Evolutionary conservation across 2,329 filamentous ascomycete species (phyloP), one percentile per base, ranked within the genome.

Genomic region (Zasmidium citrigriseum): DNA sequence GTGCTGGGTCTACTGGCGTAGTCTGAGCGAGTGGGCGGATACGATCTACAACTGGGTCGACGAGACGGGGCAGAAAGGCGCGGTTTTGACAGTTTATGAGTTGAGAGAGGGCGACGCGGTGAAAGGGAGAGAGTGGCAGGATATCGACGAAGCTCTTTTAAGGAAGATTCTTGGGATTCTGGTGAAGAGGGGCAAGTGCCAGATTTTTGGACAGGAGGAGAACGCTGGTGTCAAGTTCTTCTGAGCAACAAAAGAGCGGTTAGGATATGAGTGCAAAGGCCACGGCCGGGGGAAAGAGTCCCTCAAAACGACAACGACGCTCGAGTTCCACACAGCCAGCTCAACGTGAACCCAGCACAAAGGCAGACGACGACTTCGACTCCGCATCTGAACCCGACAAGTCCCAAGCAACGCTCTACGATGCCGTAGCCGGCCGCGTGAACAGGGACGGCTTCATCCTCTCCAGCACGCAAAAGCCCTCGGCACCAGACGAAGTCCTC

Each of bases 171-270:
- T 99, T 50, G 84, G 85, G 60, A 81, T 95, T 51, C 82, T 97
- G 50, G 93, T 96, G 34, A 96, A 96, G 81, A 85, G 89, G 62
- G 92, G 92, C 66, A 96, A 90, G 77, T 93, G 93, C 14, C 93
- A 98, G 75, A 86, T 98, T 23, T 98, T 99, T 77, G 93, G 93
- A 29, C 85, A 86, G 54, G 92, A 93, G 69, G 91, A 93, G 72
- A 89, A 90, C 60, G 86, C 90, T 70, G 95, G 95, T 69, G 91
- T 98, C 64, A 99, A 99, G 79, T 98, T 99, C 79, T 98, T 98
- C 73, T 97, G 79, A 87, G 38, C 27, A 44, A 23, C n/a, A n/a
- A n/a, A n/a, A 50, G 53, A 23, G 44, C 21, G n/a, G 18, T n/a
- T 9, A 16, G 4, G 34, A 41, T 16, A 41, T 41, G 34, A 41